A percentile compares a stretch with the other conserved stretches of the same genome.
phyloP scores from a whole-genome alignment of 306 rosid genomes.

The Canavalia gladiata region DNA sequence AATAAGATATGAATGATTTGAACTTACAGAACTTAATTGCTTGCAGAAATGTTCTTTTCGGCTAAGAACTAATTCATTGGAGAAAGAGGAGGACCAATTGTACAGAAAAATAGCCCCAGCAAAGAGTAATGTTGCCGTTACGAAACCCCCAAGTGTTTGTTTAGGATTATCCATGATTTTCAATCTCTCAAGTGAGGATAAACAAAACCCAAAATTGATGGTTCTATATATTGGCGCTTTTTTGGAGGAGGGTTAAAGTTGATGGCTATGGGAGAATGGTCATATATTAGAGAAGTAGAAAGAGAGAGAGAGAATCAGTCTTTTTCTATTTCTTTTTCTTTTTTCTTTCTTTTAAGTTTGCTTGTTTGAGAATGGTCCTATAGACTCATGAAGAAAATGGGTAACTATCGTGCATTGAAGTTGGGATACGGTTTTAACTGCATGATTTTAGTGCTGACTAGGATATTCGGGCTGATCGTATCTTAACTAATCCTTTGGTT shows the following conservation, averaged over 20 bases:
- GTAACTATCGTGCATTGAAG: neutral
- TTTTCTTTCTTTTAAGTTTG: no score
- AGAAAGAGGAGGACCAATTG: slow-evolving; percentile 53
- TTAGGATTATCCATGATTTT: slow-evolving; percentile 45
- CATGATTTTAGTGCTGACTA: neutral
- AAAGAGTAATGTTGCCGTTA: slow-evolving; percentile 49
- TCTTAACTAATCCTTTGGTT: no score
- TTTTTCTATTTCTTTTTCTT: no score
- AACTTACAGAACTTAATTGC: slow-evolving; percentile 46
- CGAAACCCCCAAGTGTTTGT: slow-evolving; percentile 44
- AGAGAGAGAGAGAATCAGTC: neutral
- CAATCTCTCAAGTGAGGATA: neutral
- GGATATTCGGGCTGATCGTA: no score
- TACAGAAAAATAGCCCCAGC: slow-evolving; percentile 46
- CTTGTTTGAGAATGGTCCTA: neutral
- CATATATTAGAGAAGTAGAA: neutral
- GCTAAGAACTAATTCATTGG: slow-evolving; percentile 31
- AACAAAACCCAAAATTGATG: neutral
- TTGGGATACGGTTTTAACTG: neutral
- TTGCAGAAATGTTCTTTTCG: slow-evolving; percentile 14
- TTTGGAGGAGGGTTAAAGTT: neutral
- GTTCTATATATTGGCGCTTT: neutral
- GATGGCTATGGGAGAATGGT: neutral
- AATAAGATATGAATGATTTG: neutral
- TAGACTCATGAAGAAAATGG: neutral